Conservation (phyloP, 805 yeast species). For the Suhomyces emberorum region DNA sequence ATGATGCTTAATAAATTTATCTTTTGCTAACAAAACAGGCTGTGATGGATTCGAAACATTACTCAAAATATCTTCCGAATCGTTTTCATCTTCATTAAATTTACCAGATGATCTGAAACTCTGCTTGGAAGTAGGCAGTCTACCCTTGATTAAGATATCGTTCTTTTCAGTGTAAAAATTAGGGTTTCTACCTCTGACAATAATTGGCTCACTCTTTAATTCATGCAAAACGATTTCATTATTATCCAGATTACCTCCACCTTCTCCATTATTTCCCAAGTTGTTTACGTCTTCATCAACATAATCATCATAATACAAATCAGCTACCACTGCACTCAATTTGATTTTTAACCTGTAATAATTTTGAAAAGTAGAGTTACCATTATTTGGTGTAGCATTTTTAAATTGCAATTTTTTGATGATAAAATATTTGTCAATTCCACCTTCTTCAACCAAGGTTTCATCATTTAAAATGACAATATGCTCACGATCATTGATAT, state of each 20-base stretch:
- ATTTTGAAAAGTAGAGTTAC: conserved; percentile 44
- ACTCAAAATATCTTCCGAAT: conserved; percentile 1
- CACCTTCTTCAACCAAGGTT: conserved; percentile 15
- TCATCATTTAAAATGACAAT: conserved; percentile 26
- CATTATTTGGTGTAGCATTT: conserved; percentile 52
- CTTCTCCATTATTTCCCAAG: conserved; percentile 10
- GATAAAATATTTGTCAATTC: conserved; percentile 28
- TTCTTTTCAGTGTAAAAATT: conserved; percentile 54
- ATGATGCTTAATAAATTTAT: not conserved
- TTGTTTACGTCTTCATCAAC: conserved; percentile 27
- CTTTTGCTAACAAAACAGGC: not conserved
- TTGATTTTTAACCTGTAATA: conserved; percentile 40
- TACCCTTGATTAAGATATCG: conserved; percentile 40
- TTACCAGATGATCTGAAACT: conserved; percentile 9
- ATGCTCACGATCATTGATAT: conserved; percentile 20
- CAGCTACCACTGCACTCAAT: conserved; percentile 36
- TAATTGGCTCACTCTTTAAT: conserved; percentile 43
- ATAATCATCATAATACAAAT: conserved; percentile 36
- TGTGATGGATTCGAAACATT: not conserved
- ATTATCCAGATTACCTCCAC: conserved; percentile 16
- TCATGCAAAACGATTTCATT: conserved; percentile 32
- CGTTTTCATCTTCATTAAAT: conserved; percentile 6
- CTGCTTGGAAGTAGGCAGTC: conserved; percentile 7
- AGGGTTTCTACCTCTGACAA: conserved; percentile 61
- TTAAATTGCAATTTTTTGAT: conserved; percentile 46